Conservation (phyloP, 2,329 filamentous ascomycete species). For the Clarireedia monteithiana region DNA sequence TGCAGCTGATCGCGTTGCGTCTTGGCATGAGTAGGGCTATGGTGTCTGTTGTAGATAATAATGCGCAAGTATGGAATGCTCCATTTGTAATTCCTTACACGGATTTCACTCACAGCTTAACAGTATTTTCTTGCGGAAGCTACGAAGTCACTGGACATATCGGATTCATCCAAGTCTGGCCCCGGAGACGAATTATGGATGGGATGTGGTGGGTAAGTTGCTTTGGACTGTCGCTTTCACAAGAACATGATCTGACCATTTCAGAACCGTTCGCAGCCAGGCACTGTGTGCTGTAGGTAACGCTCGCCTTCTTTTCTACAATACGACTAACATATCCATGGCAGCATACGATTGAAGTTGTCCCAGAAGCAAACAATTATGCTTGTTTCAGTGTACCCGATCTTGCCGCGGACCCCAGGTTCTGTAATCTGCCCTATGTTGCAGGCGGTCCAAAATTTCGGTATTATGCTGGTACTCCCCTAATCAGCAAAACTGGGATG, state of each 20-base stretch:
- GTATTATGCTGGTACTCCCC: conserved; percentile 14
- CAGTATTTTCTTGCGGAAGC: conserved; percentile 43
- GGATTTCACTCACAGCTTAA: conserved; percentile 2
- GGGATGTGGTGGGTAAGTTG: conserved; percentile 10
- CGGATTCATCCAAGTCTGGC: conserved; percentile 9
- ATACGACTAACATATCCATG: neutral
- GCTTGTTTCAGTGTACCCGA: conserved; percentile 13
- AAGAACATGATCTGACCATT: neutral
- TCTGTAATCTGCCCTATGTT: conserved; percentile 14
- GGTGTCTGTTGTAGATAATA: conserved; percentile 36
- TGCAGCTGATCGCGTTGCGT: conserved; percentile 40
- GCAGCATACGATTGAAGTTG: conserved; percentile 11
- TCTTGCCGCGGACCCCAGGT: conserved; percentile 8
- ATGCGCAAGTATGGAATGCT: conserved; percentile 8
- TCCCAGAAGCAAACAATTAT: conserved; percentile 5
- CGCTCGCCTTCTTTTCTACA: neutral
- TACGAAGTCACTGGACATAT: conserved; percentile 33
- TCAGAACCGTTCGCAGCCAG: conserved; percentile 7
- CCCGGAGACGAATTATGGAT: conserved; percentile 10
- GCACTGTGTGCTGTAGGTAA: conserved; percentile 11
- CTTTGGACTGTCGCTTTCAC: neutral
- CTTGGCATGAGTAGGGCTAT: conserved; percentile 37
- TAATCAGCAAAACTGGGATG: conserved; percentile 5
- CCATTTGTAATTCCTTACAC: neutral
- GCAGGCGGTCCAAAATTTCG: conserved; percentile 8